Evolutionary conservation across 768 basidiomycete species (phyloP), one percentile per base, ranked within the genome.

Genomic region (Amanita subjunquillea): DNA sequence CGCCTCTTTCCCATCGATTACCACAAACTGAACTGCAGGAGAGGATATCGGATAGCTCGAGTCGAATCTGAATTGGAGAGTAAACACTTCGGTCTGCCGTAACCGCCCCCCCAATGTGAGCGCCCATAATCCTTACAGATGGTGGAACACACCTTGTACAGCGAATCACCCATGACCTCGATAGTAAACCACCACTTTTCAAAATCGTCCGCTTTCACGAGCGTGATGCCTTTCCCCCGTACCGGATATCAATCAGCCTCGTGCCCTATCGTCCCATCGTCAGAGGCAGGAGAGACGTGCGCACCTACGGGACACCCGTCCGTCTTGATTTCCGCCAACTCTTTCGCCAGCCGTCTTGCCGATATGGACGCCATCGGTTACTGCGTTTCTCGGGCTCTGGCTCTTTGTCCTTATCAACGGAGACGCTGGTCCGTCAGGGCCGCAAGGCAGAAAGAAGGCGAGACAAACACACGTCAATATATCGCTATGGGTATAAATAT

Each of bases 1-100:
- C n/a, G 87, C 75, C 60, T 82, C 69, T 56, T 73, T 73, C 36
- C 72, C 73, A 47, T 82, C 75, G 46, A 77, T 76, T 13, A 85
- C 79, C 38, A 91, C 80, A 62, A 93, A 94, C 60, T 87, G 85
- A 17, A 94, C 91, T 15, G 88, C 87, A 10, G 91, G 91, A 2
- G 88, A 80, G 9, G 87, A 85, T 59, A 94, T 93, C 0, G 91
- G 91, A 66, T 92, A 93, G 59, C 79, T 77, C 1, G 76, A 36
- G 57, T 90, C 87, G 63, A 94, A 94, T 59, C 84, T 77, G 65
- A 94, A 92, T 67, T 83, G 83, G 37, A 91, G 72, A 51, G 78
- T 83, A 65, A 88, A 85, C 49, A 74, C 75, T 69, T 92, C 89
- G 47, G 75, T 83, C 88, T 91, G 15, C 20, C 50, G 15, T 29